Base-by-base conservation (phyloP, 2,329 filamentous ascomycete species). In the Alternaria infectoria region DNA sequence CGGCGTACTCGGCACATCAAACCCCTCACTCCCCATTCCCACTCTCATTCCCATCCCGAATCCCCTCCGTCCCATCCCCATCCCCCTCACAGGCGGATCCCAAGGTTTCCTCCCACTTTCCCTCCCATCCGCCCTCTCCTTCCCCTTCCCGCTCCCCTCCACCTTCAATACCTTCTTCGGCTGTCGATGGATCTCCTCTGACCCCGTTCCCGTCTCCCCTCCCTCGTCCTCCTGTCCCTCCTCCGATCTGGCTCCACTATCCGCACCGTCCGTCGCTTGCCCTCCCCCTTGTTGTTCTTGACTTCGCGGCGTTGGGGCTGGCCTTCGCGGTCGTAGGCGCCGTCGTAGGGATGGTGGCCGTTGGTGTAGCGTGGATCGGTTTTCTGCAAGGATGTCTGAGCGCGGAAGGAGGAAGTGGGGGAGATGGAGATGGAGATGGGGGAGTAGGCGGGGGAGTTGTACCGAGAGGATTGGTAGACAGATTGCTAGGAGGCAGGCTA, bases 391-490 rank as follows among this genome's bases (percentile, higher is more conserved):
- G 21, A 21, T 21, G 32, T 63, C 65, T 70, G 58, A 64, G 59
- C 21, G 21, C 21, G 21, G 21, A 21, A 21, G 21, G 21, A 21
- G 21, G 21, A 21, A 21, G 4, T 21, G 21, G 21, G 21, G 21
- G 21, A 21, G 21, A 21, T 21, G 21, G 21, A 21, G 21, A 4
- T 21, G 46, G 50, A 26, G n/a, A 30, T 19, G 43, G 56, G 21
- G 43, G 17, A 59, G 23, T 11, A 43, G 28, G 64, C 69, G 71
- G 28, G 70, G 62, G 25, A 68, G 43, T 30, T 76, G 69, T 62
- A 73, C 69, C 52, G 59, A 61, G 13, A 76, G 49, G 28, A 75
- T 73, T 15, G 73, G 74, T 8, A 73, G 54, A 47, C 69, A 64
- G 54, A 72, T 64, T 40, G 74, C 69, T 32, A 74, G 26, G 25